Evolutionary conservation across 1,284 basidiomycete species (phyloP).

Genomic region (Malassezia yamatoensis): DNA sequence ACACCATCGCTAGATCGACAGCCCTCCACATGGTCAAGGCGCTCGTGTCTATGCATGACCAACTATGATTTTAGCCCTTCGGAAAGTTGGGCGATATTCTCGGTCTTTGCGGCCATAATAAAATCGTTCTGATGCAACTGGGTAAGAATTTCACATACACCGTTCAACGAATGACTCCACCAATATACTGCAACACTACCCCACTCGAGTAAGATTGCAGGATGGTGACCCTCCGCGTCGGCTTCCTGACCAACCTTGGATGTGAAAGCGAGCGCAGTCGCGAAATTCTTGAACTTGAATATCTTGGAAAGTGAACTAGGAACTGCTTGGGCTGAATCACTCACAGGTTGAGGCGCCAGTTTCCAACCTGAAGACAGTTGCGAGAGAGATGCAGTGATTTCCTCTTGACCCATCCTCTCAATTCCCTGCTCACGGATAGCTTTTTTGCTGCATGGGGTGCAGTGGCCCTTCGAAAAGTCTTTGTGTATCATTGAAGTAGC

Average conservation of each 20-base stretch:
- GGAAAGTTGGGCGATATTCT: constrained; percentile 26
- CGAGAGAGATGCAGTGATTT: constrained; percentile 18
- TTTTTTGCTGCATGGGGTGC: constrained; percentile 15
- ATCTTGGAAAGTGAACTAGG: constrained; percentile 28
- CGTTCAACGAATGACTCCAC: constrained; percentile 45
- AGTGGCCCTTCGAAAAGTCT: not conserved
- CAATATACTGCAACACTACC: constrained; percentile 41
- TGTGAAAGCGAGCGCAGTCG: constrained; percentile 27
- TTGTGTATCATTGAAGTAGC: not conserved
- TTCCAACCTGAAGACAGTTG: constrained; percentile 25
- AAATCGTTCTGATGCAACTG: constrained; percentile 45
- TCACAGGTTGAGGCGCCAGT: constrained; percentile 25
- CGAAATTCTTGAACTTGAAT: constrained; percentile 38
- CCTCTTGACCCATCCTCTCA: not conserved
- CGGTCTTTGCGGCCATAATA: constrained; percentile 45
- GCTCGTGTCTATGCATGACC: not conserved
- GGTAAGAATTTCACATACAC: constrained; percentile 24
- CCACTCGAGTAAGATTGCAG: constrained; percentile 41
- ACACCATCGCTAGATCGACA: not conserved
- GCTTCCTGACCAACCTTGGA: constrained; percentile 27
- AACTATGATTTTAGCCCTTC: constrained; percentile 22
- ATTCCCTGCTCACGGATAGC: constrained; percentile 16
- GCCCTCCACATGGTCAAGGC: not conserved
- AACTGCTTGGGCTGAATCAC: constrained; percentile 15
- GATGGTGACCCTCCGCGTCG: constrained; percentile 39